Conservation (phyloP, 1,284 basidiomycete species). For the Moesziomyces globuligerus region DNA sequence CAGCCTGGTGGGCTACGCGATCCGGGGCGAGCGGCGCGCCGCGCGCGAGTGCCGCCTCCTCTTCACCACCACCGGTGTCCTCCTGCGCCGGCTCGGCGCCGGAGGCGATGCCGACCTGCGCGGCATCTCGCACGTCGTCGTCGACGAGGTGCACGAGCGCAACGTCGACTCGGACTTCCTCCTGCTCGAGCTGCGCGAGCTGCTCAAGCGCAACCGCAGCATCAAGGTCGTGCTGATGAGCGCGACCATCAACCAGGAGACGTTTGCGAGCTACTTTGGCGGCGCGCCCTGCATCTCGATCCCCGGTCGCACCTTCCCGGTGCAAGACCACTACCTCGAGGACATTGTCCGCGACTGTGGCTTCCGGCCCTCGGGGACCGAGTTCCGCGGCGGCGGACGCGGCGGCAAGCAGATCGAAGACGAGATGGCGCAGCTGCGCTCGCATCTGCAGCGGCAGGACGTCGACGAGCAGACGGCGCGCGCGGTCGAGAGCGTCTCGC, state of each 20-base stretch:
- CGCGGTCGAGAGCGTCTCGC: conserved; percentile 75
- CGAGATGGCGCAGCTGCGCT: conserved; percentile 70
- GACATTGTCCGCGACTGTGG: conserved; percentile 48
- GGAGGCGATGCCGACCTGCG: conserved; percentile 77
- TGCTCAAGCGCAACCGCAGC: conserved; percentile 76
- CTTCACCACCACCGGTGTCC: conserved; percentile 93
- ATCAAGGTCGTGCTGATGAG: conserved; percentile 78
- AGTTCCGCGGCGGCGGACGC: conserved; percentile 48
- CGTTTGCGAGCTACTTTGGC: conserved; percentile 52
- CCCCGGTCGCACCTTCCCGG: conserved; percentile 73
- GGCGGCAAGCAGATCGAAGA: conserved; percentile 55
- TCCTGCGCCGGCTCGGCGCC: conserved; percentile 78
- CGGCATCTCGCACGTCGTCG: conserved; percentile 83
- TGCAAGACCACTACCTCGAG: conserved; percentile 64
- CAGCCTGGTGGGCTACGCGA: conserved; percentile 81
- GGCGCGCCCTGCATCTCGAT: conserved; percentile 84
- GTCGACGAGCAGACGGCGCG: conserved; percentile 73
- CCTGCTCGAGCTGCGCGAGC: conserved; percentile 81
- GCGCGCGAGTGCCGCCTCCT: conserved; percentile 73
- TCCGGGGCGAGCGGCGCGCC: conserved; percentile 85
- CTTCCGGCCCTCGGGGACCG: conserved; percentile 64
- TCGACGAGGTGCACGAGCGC: conserved; percentile 93
- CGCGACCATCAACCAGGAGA: conserved; percentile 56
- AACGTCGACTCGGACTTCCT: conserved; percentile 90
- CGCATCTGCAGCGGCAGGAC: conserved; percentile 72